Evolutionary conservation across 805 yeast genomes (phyloP), one percentile per base, ranked within the genome.

Genomic region (Kodamaea sagamina): DNA sequence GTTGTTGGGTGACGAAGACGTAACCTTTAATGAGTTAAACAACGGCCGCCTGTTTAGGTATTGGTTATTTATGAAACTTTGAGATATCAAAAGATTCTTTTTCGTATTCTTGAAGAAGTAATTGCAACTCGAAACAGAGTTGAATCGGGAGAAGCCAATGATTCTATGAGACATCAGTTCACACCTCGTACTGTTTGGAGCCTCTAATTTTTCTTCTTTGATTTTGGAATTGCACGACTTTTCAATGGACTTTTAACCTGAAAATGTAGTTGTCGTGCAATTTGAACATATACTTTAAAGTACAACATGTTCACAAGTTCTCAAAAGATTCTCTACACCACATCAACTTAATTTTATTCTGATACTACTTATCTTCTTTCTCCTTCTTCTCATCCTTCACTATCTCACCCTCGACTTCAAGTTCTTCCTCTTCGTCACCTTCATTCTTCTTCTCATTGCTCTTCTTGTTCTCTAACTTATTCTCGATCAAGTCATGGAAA

Each of bases 401-500:
- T 11, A 12, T 12, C 2, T 32, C 35, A 4, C 16, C 11, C 18
- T 35, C 44, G 13, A 12, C 6, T 11, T 35, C 36, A 19, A 27
- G 13, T 15, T 28, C 39, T 4, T 40, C 43, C 4, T 22, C 26
- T n/a, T 13, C 29, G 3, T 40, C 43, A n/a, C 32, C 32, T 12
- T 36, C 42, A 4, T 31, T 34, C 24, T 53, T 56, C 28, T 51
- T 57, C 43, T 68, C 75, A 46, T 61, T 62, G 34, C 61, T 46
- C 54, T 52, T 54, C 44, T 60, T 84, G 63, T 89, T 89, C 54
- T 86, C 88, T 52, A 93, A 82, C 68, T 93, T 93, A 70, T 95
- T 95, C 57, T 93, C 98, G 60, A 93, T 93, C 64, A 93, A 77
- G 63, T 93, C 95, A 66, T 93, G 96, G 77, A 93, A 92, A 8